Percentiles rank a stretch among this genome's conserved stretches.
These are phyloP conservation scores for Calonectria ilicicola DNA, from an alignment of 2,329 filamentous ascomycete species.

Conservation along the genomic window DNA sequence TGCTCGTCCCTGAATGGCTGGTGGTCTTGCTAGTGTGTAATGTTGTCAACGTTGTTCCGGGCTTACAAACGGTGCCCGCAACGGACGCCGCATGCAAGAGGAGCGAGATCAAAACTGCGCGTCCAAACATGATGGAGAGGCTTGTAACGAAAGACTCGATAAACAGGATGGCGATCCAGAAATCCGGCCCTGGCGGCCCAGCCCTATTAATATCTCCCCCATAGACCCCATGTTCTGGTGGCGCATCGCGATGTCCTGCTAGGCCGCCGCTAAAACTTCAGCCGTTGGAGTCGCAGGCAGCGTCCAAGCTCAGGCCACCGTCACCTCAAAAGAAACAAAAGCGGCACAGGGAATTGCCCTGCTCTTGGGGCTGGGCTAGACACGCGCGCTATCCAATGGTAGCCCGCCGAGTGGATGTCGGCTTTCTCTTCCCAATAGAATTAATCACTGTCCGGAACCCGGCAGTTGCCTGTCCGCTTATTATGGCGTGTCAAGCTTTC, in stretches of 20 bases:
- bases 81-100: background rate
- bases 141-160: background rate
- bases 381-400: background rate
- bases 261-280: conserved; percentile 1
- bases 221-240: background rate
- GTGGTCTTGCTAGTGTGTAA: background rate
- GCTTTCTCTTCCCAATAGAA: background rate
- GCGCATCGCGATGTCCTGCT: background rate
- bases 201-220: background rate
- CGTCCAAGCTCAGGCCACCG: background rate
- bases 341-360: background rate
- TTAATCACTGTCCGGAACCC: background rate
- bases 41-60: background rate
- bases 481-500: background rate
- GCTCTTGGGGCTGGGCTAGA: background rate
- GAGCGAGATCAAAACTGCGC: background rate
- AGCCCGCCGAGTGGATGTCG: background rate
- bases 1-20: background rate
- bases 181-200: background rate
- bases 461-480: conserved; percentile 1
- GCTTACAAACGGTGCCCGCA: background rate
- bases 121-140: background rate
- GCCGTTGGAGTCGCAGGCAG: background rate
- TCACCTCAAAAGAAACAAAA: background rate
- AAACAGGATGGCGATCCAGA: background rate